Base-by-base conservation (phyloP, 768 basidiomycete species). In the Infundibulicybe gibba region DNA sequence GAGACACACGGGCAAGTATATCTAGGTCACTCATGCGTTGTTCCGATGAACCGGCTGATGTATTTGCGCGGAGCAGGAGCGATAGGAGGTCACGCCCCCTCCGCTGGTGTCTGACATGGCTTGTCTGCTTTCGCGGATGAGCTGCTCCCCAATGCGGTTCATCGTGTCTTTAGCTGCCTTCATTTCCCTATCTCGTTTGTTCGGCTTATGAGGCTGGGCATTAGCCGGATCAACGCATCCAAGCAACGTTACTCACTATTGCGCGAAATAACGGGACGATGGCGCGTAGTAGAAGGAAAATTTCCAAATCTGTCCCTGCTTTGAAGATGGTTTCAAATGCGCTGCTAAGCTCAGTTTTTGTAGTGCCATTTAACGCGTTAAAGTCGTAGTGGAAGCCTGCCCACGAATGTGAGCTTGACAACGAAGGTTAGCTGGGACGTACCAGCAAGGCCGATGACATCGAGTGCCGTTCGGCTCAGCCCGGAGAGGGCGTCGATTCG, bases 401-500 rank as follows among this genome's bases (percentile, higher is more conserved):
- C 16, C 32, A 16, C 16, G 63, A 54, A 73, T n/a, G 25, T 17
- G 40, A 25, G 2, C 5, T 60, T 34, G 68, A 57, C 56, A 76
- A 75, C 10, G 35, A 4, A 4, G 14, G 60, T 57, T 72, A 77
- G 54, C n/a, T 10, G 35, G 3, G 10, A 38, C n/a, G 62, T 69
- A 54, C 85, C 81, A 66, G 70, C 83, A 32, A 85, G 68, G 8
- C 87, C 87, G 43, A 93, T 90, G 45, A 87, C 77, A 51, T 91
- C 90, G 8, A 91, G 68, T 3, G 87, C 89, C 41, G 77, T 76
- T 46, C 77, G 78, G 35, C 78, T 80, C 2, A 90, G 66, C 79
- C 82, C 88, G 3, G 71, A 65, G 32, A 85, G 66, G 2, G 82
- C 77, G 32, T 93, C 83, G 30, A 89, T 67, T 6, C 62, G 63